phyloP scores from a whole-genome alignment of 495 filamentous ascomycete genomes.

The Neurospora pannonica region DNA sequence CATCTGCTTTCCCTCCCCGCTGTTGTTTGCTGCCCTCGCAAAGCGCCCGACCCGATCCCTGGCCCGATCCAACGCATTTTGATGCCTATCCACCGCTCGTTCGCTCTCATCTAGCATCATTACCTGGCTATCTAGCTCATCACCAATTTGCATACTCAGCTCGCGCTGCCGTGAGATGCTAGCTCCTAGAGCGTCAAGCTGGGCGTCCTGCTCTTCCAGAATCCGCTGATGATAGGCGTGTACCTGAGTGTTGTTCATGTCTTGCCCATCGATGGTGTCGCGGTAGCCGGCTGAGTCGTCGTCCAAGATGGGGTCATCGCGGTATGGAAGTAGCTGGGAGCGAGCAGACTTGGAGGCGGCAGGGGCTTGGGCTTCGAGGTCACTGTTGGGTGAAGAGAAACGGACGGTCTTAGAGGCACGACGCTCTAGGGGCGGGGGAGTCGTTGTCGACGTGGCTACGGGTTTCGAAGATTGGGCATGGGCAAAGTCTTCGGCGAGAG shows the following conservation, averaged over 20 bases:
- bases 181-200: slow-evolving; percentile 75
- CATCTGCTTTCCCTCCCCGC: slow-evolving; percentile 73
- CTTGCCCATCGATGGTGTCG: slow-evolving; percentile 22
- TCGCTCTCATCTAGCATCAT: slow-evolving; percentile 84
- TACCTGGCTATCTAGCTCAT: slow-evolving; percentile 88
- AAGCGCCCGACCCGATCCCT: slow-evolving; percentile 59
- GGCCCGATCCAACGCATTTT: slow-evolving; percentile 62
- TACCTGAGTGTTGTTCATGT: slow-evolving; percentile 72
- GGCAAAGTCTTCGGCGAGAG: slow-evolving; percentile 56
- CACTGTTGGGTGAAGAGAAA: slow-evolving; percentile 47
- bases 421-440: slow-evolving; percentile 26
- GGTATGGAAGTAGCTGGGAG: slow-evolving; percentile 53
- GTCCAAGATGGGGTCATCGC: slow-evolving; percentile 32
- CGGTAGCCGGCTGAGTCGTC: slow-evolving; percentile 46
- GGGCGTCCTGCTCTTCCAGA: slow-evolving; percentile 79
- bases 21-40: slow-evolving; percentile 63
- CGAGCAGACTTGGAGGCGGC: slow-evolving; percentile 38
- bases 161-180: slow-evolving; percentile 89
- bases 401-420: slow-evolving; percentile 73
- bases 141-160: slow-evolving; percentile 89
- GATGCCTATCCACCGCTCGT: slow-evolving; percentile 69
- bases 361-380: slow-evolving; percentile 34
- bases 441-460: slow-evolving; percentile 30
- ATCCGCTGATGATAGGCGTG: slow-evolving; percentile 74
- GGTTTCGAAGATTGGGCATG: slow-evolving; percentile 40